phyloP scores from a whole-genome alignment of 345 rosid species.

The Hibiscus trionum region DNA sequence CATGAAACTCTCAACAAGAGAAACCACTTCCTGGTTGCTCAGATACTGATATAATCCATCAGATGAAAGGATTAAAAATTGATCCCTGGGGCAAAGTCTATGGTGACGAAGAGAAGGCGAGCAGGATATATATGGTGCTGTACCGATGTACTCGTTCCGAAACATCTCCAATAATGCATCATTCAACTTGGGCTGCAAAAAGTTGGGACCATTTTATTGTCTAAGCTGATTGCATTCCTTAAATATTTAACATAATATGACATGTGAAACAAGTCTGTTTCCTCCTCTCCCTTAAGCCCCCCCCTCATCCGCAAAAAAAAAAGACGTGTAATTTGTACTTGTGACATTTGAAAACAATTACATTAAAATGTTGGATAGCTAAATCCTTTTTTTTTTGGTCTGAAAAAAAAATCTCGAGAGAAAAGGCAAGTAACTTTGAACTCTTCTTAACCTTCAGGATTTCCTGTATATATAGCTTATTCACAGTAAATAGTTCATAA shows the following conservation, averaged over 20 bases:
- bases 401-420: background rate
- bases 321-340: background rate
- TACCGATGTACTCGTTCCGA: conserved; percentile 79
- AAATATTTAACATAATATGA: background rate
- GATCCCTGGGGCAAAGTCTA: conserved; percentile 71
- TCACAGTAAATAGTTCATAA: background rate
- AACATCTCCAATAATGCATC: conserved; percentile 79
- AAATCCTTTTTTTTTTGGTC: background rate
- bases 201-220: conserved; percentile 7
- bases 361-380: background rate
- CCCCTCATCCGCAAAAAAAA: background rate
- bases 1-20: conserved; percentile 69
- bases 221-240: background rate
- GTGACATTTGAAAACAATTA: background rate
- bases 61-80: conserved; percentile 83
- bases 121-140: conserved; percentile 79
- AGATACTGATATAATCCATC: conserved; percentile 95
- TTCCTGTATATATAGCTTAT: background rate
- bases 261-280: background rate
- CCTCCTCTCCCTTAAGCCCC: background rate
- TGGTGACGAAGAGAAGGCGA: conserved; percentile 81
- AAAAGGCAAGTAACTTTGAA: background rate
- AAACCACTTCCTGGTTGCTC: conserved; percentile 86
- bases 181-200: conserved; percentile 78
- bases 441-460: background rate